Conservation (phyloP, 148 eudicot genomes). For the Silene conica region DNA sequence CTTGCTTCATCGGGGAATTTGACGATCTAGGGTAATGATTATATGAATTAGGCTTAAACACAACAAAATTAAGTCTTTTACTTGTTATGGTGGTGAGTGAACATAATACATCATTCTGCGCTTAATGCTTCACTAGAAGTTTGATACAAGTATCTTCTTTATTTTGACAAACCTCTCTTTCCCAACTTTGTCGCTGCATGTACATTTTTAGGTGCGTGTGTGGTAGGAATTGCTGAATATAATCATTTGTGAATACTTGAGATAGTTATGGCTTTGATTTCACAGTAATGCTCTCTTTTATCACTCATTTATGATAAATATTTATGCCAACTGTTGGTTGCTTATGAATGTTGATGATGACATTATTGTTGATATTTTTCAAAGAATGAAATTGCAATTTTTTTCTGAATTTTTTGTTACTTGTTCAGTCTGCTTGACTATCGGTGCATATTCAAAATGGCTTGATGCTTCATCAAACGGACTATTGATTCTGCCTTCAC, state of each 20-base stretch:
- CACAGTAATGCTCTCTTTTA: not conserved
- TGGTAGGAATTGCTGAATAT: not conserved
- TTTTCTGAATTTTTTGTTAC: not conserved
- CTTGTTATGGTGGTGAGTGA: not conserved
- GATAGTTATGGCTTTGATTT: not conserved
- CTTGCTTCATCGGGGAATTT: too few species aligned
- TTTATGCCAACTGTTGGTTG: not conserved
- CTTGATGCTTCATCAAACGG: conserved; percentile 83
- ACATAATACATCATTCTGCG: not conserved
- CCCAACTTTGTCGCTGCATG: not conserved
- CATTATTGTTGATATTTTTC: not conserved
- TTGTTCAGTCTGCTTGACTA: conserved; percentile 69
- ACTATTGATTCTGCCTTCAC: conserved; percentile 65
- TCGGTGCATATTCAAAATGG: conserved; percentile 99
- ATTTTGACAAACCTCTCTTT: not conserved
- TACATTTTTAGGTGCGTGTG: not conserved
- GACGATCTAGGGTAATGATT: too few species aligned
- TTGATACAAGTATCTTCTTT: not conserved
- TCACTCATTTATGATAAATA: not conserved
- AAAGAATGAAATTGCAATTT: not conserved
- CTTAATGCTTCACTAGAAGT: not conserved
- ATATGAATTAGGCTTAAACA: too few species aligned
- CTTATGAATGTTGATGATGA: not conserved
- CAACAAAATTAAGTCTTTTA: not conserved
- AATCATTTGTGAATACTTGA: not conserved